Conservation (phyloP, 1,284 basidiomycete genomes). For the Leccinum subspadiceum region DNA sequence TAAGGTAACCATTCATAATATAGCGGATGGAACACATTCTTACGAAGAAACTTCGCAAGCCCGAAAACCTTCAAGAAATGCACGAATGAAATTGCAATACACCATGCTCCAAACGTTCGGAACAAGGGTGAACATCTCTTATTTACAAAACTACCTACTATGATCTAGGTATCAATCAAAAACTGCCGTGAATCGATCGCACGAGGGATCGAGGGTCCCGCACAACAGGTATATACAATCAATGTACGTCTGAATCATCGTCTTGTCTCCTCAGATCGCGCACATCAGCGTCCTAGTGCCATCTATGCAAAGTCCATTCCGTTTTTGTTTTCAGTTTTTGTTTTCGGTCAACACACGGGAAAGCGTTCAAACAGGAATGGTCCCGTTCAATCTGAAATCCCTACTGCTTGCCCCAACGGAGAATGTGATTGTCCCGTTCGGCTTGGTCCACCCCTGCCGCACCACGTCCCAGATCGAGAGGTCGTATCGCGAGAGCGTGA, state of each 20-base stretch:
- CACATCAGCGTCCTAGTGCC: not conserved
- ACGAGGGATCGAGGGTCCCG: not conserved
- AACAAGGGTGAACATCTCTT: too few species aligned
- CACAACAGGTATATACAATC: not conserved
- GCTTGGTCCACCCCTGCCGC: conserved; percentile 47
- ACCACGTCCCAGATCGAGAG: conserved; percentile 59
- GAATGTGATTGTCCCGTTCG: conserved; percentile 43
- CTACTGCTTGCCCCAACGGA: conserved; percentile 55
- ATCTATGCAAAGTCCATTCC: not conserved
- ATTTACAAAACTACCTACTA: too few species aligned
- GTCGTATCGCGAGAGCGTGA: conserved; percentile 65
- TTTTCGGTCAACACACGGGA: not conserved
- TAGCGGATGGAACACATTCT: too few species aligned
- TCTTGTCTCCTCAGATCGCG: not conserved
- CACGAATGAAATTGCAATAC: not conserved
- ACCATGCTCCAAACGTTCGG: too few species aligned
- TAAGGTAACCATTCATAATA: too few species aligned
- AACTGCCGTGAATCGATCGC: not conserved
- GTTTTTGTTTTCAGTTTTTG: not conserved
- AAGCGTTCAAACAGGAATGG: conserved; percentile 29
- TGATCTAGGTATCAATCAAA: not conserved
- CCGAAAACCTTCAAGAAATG: not conserved
- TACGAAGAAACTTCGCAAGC: not conserved
- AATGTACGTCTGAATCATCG: not conserved
- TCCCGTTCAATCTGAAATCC: conserved; percentile 43